phyloP scores from a whole-genome alignment of 2,329 filamentous ascomycete genomes.

The Anthostomella pinea region DNA sequence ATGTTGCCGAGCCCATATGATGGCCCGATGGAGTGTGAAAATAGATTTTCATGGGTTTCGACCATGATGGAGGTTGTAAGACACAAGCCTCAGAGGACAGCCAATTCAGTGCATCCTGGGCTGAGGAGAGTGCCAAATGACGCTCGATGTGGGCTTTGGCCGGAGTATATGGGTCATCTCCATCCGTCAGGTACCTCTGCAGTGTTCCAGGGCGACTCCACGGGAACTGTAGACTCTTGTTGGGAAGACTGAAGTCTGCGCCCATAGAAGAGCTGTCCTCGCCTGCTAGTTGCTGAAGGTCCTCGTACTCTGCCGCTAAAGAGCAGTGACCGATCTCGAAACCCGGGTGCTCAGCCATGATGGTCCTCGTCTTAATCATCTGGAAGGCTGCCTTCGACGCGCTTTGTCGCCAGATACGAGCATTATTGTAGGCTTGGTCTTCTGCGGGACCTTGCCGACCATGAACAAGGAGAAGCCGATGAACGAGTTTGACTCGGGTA shows the following conservation, averaged over 20 bases:
- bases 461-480: slow-evolving; percentile 16
- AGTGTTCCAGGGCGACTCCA: no score
- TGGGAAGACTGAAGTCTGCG: no score
- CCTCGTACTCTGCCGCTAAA: slow-evolving; percentile 12
- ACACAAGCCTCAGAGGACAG: slow-evolving; percentile 11
- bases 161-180: no score
- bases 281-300: slow-evolving; percentile 7
- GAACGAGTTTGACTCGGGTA: slow-evolving; percentile 14
- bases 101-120: slow-evolving; percentile 1
- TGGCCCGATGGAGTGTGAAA: slow-evolving; percentile 10
- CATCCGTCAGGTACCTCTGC: no score
- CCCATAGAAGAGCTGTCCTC: no score
- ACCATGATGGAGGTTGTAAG: slow-evolving; percentile 2
- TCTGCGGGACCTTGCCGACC: slow-evolving; percentile 14
- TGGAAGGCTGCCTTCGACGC: slow-evolving; percentile 12
- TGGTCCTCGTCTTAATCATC: slow-evolving; percentile 9
- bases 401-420: slow-evolving; percentile 14
- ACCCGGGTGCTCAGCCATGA: slow-evolving; percentile 6
- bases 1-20: slow-evolving; percentile 8
- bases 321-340: slow-evolving; percentile 16
- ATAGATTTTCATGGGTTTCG: slow-evolving; percentile 3
- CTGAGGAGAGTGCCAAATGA: slow-evolving; percentile 1
- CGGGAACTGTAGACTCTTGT: no score
- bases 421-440: slow-evolving; percentile 15
- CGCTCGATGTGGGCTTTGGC: no score